Evolutionary conservation across 495 filamentous ascomycete species (phyloP).

Genomic region (Amphirosellinia nigrospora): DNA sequence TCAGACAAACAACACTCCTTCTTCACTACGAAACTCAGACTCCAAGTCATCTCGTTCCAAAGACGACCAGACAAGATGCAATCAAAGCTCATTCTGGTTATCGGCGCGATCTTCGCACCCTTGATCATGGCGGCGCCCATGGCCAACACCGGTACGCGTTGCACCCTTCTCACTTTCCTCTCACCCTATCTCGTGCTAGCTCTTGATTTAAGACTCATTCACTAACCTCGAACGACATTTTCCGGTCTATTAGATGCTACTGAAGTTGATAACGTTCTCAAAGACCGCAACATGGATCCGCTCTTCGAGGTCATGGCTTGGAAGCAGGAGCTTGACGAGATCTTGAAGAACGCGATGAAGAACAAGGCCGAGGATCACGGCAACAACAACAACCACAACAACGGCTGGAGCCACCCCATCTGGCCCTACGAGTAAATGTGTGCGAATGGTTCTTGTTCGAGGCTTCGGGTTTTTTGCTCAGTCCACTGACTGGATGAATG

Average conservation of each 20-base stretch:
- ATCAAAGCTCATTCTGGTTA: not conserved
- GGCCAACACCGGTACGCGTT: not conserved
- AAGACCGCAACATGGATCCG: not conserved
- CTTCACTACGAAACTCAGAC: not conserved
- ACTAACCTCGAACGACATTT: not conserved
- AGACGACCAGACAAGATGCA: not conserved
- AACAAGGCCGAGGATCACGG: not conserved
- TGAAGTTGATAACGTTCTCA: not conserved
- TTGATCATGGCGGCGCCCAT: not conserved
- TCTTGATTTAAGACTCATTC: not conserved
- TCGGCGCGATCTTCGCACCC: not conserved
- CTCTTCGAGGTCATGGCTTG: slow-evolving; percentile 10
- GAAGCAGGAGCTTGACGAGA: not conserved
- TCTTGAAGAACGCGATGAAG: slow-evolving; percentile 11
- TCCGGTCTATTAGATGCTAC: not conserved
- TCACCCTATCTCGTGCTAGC: not conserved
- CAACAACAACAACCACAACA: slow-evolving; percentile 12
- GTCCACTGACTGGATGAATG: not conserved
- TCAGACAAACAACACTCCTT: no score
- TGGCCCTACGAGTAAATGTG: slow-evolving; percentile 3
- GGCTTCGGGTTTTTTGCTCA: not conserved
- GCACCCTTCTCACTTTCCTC: not conserved
- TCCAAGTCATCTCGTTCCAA: not conserved
- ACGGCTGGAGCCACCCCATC: slow-evolving; percentile 8
- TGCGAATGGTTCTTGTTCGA: not conserved